Evolutionary conservation across 257 asterid species (phyloP), one percentile per base, ranked within the genome.

Genomic region (Rehmannia glutinosa): DNA sequence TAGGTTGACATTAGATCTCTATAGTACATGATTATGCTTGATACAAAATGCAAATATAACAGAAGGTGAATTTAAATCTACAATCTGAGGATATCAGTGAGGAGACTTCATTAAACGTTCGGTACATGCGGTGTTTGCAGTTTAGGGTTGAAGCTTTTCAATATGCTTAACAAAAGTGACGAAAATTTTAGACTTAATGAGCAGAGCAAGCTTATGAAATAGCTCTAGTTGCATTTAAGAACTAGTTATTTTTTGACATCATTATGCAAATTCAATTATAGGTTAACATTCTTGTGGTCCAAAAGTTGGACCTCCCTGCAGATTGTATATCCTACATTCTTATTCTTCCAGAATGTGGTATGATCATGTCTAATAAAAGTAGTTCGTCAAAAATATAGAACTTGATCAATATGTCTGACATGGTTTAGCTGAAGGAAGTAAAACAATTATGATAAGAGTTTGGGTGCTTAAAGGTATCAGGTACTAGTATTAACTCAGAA

Each of bases 1-100:
- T 68, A 53, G 46, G 66, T 41, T 38, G 15, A 36, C 42, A 7
- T 9, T 67, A 49, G 70, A 67, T 43, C 73, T 55, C 59, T 61
- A 24, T 72, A 61, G 46, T 15, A 50, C 7, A 15, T 7, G 20
- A 69, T 6, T 23, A 39, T 59, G 55, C 42, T 56, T 50, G 62
- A 27, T 35, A 59, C 35, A 25, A n/a, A 56, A 10, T 13, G 33
- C 42, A 17, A 47, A 53, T 41, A 52, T 41, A 19, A 41, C 23
- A 20, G 60, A 30, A 28, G 55, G 45, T 53, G 52, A 17, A 43
- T 45, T 1, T 28, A 33, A 27, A 59, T 32, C 9, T 12, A 6
- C 15, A n/a, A 4, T 25, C n/a, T n/a, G n/a, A n/a, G n/a, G n/a
- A n/a, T n/a, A n/a, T 66, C 16, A 27, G 49, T 0, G 1, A 70